These are phyloP conservation scores for Yamadazyma diospyri DNA, from an alignment of 1,139 yeast genomes.

Conservation along the genomic window DNA sequence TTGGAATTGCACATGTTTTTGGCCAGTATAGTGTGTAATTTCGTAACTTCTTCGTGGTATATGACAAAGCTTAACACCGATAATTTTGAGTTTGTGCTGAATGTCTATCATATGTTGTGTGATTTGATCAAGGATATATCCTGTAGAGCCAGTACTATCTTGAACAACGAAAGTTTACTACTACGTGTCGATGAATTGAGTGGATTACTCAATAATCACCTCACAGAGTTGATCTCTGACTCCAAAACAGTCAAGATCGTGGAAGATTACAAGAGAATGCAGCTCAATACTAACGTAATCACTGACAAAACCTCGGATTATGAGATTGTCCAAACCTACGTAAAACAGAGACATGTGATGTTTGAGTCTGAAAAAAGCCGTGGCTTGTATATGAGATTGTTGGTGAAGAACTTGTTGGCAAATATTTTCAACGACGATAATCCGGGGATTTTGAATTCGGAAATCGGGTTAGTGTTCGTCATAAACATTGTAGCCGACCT, in stretches of 20 bases:
- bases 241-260: slow-evolving; percentile 15
- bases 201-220: slow-evolving; percentile 25
- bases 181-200: slow-evolving; percentile 22
- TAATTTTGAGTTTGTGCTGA: slow-evolving; percentile 30
- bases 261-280: slow-evolving; percentile 10
- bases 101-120: slow-evolving; percentile 29
- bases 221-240: slow-evolving; percentile 19
- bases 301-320: slow-evolving; percentile 1
- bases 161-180: slow-evolving; percentile 13
- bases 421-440: slow-evolving; percentile 17
- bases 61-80: slow-evolving; percentile 36
- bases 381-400: slow-evolving; percentile 22
- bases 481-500: slow-evolving; percentile 32
- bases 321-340: slow-evolving; percentile 15
- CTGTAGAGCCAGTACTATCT: slow-evolving; percentile 16
- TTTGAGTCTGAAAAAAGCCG: slow-evolving; percentile 13
- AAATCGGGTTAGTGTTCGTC: slow-evolving; percentile 28
- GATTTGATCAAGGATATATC: slow-evolving; percentile 26
- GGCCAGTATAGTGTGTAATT: slow-evolving; percentile 31
- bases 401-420: slow-evolving; percentile 22
- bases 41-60: slow-evolving; percentile 42
- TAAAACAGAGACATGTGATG: slow-evolving; percentile 17
- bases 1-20: slow-evolving; percentile 38
- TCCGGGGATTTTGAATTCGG: slow-evolving; percentile 21
- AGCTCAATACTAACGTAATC: slow-evolving; percentile 8